Base-by-base conservation (phyloP, 169 alveolate genomes). In the Eimeria maxima region DNA sequence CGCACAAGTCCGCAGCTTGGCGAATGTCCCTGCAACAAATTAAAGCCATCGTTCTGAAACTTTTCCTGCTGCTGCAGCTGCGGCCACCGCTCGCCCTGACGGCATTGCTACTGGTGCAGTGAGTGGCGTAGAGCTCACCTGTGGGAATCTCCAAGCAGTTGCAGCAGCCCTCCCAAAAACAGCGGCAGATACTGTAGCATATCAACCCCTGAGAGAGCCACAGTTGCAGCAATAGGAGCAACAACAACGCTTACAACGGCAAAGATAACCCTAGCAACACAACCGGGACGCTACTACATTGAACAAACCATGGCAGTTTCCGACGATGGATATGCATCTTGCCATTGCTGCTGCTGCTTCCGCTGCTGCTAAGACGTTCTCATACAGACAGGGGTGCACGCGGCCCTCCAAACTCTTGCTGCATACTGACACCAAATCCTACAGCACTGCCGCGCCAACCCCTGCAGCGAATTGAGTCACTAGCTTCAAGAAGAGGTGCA, bases 1-100 rank as follows among this genome's bases (percentile, higher is more conserved):
- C 87, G 76, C 96, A 95, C 50, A 86, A 65, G 45, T 95, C 97
- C 57, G 97, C 97, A 22, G 96, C 95, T 55, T 95, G 97, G n/a
- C 97, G 94, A 44, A 95, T 84, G 47, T 95, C 97, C 8, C 97
- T 92, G 90, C 88, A 50, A 69, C 76, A 29, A 20, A 67, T 60
- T 42, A 78, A 33, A 45, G 88, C 71, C 27, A 53, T 65, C 0
- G 33, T 74, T 22, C 86, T 4, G 91, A 13, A 86, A n/a, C 8
- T 24, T 65, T 83, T 60, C 83, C 87, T n/a, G 73, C 33, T 84
- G 92, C 74, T 53, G 92, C 38, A 13, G 78, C 4, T 27, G 92
- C 92, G 38, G 53, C 47, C 29, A 42, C 38, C 33, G 76, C 92
- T 33, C 53, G 81, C 8, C 53, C n/a, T 80, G 69, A 63, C 45